phyloP scores from a whole-genome alignment of 1,284 basidiomycete genomes.

The Butyriboletus appendiculatus region DNA sequence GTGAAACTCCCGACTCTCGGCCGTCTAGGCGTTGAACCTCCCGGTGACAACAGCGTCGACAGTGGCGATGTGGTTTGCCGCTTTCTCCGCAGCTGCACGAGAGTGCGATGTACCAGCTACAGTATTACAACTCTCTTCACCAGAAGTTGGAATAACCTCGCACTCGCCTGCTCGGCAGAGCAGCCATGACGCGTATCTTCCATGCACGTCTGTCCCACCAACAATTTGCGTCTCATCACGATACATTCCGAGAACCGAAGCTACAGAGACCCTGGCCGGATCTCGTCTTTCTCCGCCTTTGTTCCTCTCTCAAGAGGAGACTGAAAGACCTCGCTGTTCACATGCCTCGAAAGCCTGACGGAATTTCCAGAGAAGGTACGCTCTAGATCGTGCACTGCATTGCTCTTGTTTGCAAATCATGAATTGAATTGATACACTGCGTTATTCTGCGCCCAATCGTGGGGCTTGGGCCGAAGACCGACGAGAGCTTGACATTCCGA shows the following conservation, averaged over 20 bases:
- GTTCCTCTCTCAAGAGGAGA: slow-evolving; percentile 36
- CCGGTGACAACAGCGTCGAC: slow-evolving; percentile 13
- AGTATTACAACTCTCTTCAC: slow-evolving; percentile 43
- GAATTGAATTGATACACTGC: slow-evolving; percentile 35
- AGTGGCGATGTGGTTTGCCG: slow-evolving; percentile 47
- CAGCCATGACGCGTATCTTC: slow-evolving; percentile 46
- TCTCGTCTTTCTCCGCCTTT: slow-evolving; percentile 56
- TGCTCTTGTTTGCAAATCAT: neutral
- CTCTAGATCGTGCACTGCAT: neutral
- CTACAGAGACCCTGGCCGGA: slow-evolving; percentile 53
- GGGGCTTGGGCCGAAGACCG: slow-evolving; percentile 40
- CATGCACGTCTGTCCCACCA: slow-evolving; percentile 42
- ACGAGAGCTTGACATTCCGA: slow-evolving; percentile 41
- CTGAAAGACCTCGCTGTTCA: too few relatives aligned
- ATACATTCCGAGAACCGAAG: slow-evolving; percentile 1
- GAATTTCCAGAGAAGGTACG: slow-evolving; percentile 47
- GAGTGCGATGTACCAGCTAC: slow-evolving; percentile 38
- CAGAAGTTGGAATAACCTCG: slow-evolving; percentile 45
- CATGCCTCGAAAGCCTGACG: slow-evolving; percentile 42
- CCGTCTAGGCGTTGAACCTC: slow-evolving; percentile 34
- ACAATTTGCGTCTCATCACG: slow-evolving; percentile 30
- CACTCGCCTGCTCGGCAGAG: slow-evolving; percentile 35
- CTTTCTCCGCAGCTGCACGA: slow-evolving; percentile 41
- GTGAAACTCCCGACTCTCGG: slow-evolving; percentile 46
- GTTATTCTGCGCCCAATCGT: slow-evolving; percentile 37